These are phyloP conservation scores for Nicotiana noctiflora DNA, from an alignment of 257 asterid genomes.

Conservation along the genomic window DNA sequence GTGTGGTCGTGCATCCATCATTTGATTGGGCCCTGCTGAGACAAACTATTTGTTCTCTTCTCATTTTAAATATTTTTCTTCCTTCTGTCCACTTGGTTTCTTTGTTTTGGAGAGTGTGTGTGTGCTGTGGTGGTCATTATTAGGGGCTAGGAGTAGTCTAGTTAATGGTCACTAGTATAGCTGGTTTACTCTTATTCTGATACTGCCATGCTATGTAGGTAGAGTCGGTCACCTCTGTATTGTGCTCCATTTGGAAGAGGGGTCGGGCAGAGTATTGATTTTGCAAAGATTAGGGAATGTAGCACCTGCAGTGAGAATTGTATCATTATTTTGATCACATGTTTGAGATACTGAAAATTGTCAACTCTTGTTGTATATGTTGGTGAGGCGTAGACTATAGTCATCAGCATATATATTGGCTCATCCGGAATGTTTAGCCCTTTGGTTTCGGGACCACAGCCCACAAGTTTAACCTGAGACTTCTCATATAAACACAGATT, in stretches of 20 bases:
- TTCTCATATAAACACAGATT: neutral
- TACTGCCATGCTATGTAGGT: neutral
- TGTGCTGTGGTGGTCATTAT: neutral
- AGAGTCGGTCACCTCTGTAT: neutral
- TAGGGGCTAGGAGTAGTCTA: neutral
- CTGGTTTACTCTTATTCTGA: neutral
- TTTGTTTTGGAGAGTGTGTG: neutral
- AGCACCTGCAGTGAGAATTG: neutral
- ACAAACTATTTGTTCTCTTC: neutral
- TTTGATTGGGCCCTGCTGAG: neutral
- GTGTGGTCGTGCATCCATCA: neutral
- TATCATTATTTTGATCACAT: neutral
- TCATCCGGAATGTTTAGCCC: neutral
- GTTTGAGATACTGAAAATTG: neutral
- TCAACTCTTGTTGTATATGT: neutral
- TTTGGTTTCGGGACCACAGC: neutral
- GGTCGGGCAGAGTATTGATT: neutral
- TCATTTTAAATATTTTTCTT: neutral
- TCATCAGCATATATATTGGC: neutral
- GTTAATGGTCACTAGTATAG: neutral
- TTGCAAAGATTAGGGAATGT: neutral
- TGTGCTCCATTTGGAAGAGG: neutral
- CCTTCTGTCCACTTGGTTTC: neutral
- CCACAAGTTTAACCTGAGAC: neutral
- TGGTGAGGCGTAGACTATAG: neutral